These are phyloP conservation scores for Lasiodiplodia sp. DNA, from an alignment of 2,329 filamentous ascomycete genomes.

Conservation along the genomic window DNA sequence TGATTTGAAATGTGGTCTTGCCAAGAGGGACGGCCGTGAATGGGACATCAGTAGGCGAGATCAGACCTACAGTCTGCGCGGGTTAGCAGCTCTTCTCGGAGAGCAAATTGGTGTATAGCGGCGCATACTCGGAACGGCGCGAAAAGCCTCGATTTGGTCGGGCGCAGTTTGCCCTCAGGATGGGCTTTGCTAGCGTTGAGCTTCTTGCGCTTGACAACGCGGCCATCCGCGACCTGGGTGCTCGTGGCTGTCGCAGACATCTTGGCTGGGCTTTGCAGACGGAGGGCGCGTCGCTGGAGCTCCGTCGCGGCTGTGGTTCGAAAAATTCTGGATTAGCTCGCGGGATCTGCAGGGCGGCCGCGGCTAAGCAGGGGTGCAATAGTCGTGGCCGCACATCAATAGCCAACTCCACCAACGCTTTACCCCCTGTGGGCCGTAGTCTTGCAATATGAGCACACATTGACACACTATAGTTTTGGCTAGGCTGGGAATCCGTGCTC, in stretches of 20 bases:
- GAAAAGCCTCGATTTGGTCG: slow-evolving; percentile 77
- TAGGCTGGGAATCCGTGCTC: neutral
- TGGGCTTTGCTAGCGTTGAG: slow-evolving; percentile 44
- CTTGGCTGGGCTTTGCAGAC: slow-evolving; percentile 1
- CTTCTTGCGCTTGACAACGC: slow-evolving; percentile 80
- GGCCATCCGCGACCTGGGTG: slow-evolving; percentile 56
- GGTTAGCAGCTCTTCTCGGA: slow-evolving; percentile 8
- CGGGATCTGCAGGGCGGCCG: slow-evolving; percentile 25
- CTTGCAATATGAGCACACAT: neutral
- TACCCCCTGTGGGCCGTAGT: neutral
- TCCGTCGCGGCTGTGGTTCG: slow-evolving; percentile 21
- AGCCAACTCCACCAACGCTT: neutral
- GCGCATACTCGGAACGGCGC: slow-evolving; percentile 83
- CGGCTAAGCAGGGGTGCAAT: slow-evolving; percentile 20
- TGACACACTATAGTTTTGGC: neutral
- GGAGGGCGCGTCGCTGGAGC: slow-evolving; percentile 15
- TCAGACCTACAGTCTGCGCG: slow-evolving; percentile 83
- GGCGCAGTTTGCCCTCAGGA: slow-evolving; percentile 38
- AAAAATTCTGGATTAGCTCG: slow-evolving; percentile 29
- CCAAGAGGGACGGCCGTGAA: slow-evolving; percentile 89
- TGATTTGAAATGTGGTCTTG: slow-evolving; percentile 96
- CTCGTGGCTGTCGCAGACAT: slow-evolving; percentile 36
- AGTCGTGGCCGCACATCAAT: slow-evolving; percentile 22
- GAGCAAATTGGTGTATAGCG: slow-evolving; percentile 31
- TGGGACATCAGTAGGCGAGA: slow-evolving; percentile 88